Percentiles rank a stretch among this genome's conserved stretches.
These are phyloP conservation scores for Excoecaria cochinchinensis DNA, from an alignment of 345 rosid genomes.

Conservation along the genomic window DNA sequence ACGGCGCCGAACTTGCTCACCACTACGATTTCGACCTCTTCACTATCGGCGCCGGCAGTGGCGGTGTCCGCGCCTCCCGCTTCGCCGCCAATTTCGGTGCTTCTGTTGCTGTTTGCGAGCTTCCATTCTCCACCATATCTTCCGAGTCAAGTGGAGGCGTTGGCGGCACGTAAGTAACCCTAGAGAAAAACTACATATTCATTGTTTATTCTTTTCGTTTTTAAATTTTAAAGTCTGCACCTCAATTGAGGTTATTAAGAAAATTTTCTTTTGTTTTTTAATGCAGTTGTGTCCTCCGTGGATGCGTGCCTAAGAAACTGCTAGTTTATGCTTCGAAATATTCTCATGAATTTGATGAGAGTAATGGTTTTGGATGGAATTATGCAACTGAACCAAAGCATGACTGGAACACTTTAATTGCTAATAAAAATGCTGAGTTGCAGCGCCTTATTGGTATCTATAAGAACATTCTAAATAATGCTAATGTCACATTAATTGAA, in stretches of 20 bases:
- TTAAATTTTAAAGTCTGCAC: not conserved
- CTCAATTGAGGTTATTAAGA: not conserved
- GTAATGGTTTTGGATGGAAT: constrained; percentile 89
- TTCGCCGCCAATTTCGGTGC: constrained; percentile 86
- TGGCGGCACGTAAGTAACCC: constrained; percentile 86
- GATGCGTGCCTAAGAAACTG: constrained; percentile 96
- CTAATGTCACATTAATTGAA: constrained; percentile 72
- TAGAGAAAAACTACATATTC: too few relatives aligned
- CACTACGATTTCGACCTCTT: constrained; percentile 88
- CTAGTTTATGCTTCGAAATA: constrained; percentile 87
- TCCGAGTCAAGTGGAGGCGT: constrained; percentile 92
- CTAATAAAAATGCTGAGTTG: constrained; percentile 91
- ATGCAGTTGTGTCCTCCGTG: constrained; percentile 85
- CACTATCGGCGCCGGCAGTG: constrained; percentile 95
- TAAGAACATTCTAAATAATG: constrained; percentile 66
- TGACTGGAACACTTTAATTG: constrained; percentile 91
- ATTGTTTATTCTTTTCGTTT: not conserved
- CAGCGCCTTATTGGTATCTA: constrained; percentile 87
- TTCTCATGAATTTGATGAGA: constrained; percentile 88
- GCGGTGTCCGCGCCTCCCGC: constrained; percentile 95
- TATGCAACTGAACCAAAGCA: constrained; percentile 73
- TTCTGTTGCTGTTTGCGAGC: constrained; percentile 91
- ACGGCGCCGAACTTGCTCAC: constrained; percentile 58
- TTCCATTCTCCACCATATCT: constrained; percentile 83
- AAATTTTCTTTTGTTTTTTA: not conserved